phyloP scores from a whole-genome alignment of 2,329 filamentous ascomycete genomes.

The Helotiales sp. region DNA sequence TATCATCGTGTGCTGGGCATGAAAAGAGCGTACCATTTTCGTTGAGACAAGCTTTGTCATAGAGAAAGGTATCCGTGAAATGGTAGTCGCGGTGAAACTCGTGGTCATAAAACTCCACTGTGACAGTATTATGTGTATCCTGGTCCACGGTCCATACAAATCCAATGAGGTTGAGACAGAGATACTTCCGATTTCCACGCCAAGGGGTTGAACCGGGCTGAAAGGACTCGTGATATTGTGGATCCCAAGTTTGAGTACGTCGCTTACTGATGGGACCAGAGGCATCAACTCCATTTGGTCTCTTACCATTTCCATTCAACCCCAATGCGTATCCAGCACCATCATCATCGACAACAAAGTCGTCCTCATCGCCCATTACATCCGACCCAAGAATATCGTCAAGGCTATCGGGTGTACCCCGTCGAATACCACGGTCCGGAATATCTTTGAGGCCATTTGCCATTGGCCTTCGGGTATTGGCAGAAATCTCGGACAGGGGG shows the following conservation, averaged over 20 bases:
- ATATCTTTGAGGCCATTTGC: slow-evolving; percentile 59
- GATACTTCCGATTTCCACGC: slow-evolving; percentile 90
- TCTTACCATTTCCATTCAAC: slow-evolving; percentile 67
- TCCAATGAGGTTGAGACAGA: slow-evolving; percentile 90
- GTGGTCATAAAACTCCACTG: slow-evolving; percentile 96
- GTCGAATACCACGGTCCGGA: slow-evolving; percentile 56
- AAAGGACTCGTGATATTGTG: slow-evolving; percentile 81
- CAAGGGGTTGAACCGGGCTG: slow-evolving; percentile 95
- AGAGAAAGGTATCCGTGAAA: slow-evolving; percentile 94
- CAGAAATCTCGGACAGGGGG: slow-evolving; percentile 70
- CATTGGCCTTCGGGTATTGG: slow-evolving; percentile 63
- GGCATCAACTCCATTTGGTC: slow-evolving; percentile 54
- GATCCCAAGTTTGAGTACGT: slow-evolving; percentile 45
- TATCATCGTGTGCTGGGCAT: slow-evolving; percentile 69
- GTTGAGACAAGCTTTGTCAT: slow-evolving; percentile 93
- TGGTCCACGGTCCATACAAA: slow-evolving; percentile 98
- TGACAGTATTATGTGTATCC: slow-evolving; percentile 90
- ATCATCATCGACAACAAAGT: slow-evolving; percentile 94
- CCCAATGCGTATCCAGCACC: slow-evolving; percentile 82
- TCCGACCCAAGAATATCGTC: slow-evolving; percentile 78
- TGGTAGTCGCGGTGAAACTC: slow-evolving; percentile 93
- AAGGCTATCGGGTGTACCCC: slow-evolving; percentile 74
- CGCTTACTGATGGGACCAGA: slow-evolving; percentile 49
- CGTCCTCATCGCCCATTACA: slow-evolving; percentile 60
- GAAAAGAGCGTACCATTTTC: slow-evolving; percentile 87